Percentiles rank a stretch among this genome's conserved stretches.
phyloP scores from a whole-genome alignment of 192 early-diverging fungal species.

The Gaertneriomyces semiglobifer region DNA sequence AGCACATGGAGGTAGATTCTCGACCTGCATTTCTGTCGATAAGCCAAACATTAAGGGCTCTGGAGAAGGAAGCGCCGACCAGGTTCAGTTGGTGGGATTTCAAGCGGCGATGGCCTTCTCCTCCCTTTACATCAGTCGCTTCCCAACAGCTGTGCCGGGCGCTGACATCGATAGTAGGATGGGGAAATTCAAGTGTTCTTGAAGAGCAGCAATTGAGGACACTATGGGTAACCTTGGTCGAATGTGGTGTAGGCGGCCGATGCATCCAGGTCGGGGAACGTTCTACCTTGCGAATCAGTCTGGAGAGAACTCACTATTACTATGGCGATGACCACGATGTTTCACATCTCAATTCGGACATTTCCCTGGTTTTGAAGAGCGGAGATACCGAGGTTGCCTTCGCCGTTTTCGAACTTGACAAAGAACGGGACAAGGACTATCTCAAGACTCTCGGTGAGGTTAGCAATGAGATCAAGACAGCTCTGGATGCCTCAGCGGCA shows the following conservation, averaged over 20 bases:
- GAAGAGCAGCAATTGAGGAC: conserved; percentile 6
- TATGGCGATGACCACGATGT: background rate
- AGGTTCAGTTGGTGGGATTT: conserved; percentile 6
- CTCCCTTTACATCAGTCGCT: conserved; percentile 1
- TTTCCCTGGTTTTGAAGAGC: conserved; percentile 6
- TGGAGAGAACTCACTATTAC: background rate
- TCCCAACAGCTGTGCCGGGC: conserved; percentile 5
- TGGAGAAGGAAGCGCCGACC: conserved; percentile 2
- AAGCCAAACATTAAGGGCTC: background rate
- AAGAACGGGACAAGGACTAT: conserved; percentile 6
- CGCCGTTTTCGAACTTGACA: conserved; percentile 4
- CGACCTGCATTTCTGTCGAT: conserved; percentile 4
- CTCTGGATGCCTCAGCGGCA: conserved; percentile 1
- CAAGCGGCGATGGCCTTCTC: background rate
- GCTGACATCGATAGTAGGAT: background rate
- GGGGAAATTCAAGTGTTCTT: conserved; percentile 1
- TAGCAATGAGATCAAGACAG: conserved; percentile 4
- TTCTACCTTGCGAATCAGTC: conserved; percentile 4
- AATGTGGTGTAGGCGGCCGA: background rate
- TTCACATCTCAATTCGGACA: conserved; percentile 1
- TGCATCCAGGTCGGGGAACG: conserved; percentile 1
- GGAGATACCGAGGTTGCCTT: background rate
- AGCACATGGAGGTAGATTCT: conserved; percentile 6
- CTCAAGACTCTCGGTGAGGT: conserved; percentile 2
- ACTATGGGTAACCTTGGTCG: conserved; percentile 2